These are phyloP conservation scores for Geotrichum histeridarum DNA, from an alignment of 1,139 yeast species.

Conservation along the genomic window DNA sequence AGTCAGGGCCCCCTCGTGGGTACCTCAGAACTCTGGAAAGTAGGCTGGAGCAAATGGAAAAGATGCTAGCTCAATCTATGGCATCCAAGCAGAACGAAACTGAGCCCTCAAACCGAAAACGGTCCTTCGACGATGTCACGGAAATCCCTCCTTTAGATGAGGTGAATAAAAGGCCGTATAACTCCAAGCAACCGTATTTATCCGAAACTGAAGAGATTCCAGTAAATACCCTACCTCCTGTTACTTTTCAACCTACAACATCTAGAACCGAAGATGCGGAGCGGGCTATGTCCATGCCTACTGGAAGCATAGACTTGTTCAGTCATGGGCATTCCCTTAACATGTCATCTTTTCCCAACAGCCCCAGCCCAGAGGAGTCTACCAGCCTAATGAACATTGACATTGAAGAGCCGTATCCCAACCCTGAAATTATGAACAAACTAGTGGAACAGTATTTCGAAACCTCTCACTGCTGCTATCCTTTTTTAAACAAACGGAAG, in stretches of 20 bases:
- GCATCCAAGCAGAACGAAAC: not conserved
- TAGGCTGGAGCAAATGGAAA: conserved; percentile 30
- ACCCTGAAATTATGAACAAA: conserved; percentile 25
- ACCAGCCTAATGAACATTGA: conserved; percentile 12
- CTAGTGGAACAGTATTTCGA: conserved; percentile 27
- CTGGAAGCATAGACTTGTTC: conserved; percentile 4
- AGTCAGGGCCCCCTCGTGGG: conserved; percentile 36
- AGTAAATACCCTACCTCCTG: not conserved
- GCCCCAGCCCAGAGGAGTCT: not conserved
- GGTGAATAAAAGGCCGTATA: not conserved
- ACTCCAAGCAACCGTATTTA: not conserved
- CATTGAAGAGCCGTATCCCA: conserved; percentile 32
- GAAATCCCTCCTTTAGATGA: not conserved
- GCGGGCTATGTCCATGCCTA: conserved; percentile 1
- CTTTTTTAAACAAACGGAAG: conserved; percentile 27
- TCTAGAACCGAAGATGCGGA: conserved; percentile 5
- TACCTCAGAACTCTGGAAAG: conserved; percentile 33
- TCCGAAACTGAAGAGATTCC: not conserved
- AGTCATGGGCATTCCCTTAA: conserved; percentile 4
- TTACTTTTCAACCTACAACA: not conserved
- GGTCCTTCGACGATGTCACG: not conserved
- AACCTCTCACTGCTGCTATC: conserved; percentile 21
- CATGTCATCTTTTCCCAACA: not conserved
- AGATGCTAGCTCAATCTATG: conserved; percentile 9
- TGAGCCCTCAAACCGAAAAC: not conserved